These are phyloP conservation scores for Phytopythium chamaehyphon DNA, from an alignment of 352 stramenopile genomes.

Conservation along the genomic window DNA sequence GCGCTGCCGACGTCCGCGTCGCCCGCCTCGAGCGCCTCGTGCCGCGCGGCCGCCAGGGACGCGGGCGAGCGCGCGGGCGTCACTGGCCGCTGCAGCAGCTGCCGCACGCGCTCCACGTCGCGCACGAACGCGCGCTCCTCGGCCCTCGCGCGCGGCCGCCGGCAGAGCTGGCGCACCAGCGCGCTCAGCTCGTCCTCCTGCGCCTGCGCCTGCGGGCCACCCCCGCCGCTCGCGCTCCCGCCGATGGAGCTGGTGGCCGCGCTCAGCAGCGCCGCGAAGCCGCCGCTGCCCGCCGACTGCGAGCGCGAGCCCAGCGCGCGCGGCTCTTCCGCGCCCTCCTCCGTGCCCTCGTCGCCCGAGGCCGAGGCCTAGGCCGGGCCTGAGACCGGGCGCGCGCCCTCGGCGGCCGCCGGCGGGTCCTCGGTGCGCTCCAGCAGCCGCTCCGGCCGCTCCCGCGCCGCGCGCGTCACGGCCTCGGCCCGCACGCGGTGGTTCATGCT, in stretches of 20 bases:
- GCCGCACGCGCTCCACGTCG: constrained; percentile 62
- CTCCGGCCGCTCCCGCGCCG: not conserved
- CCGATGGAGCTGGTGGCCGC: constrained; percentile 2
- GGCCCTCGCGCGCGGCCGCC: constrained; percentile 51
- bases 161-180: constrained; percentile 57
- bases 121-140: constrained; percentile 66
- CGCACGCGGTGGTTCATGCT: not conserved
- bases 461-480: not conserved
- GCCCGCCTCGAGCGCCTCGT: too few species aligned
- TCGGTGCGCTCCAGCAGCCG: not conserved
- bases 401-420: not conserved
- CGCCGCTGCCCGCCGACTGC: constrained; percentile 2
- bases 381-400: too few species aligned
- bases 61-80: not conserved
- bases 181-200: constrained; percentile 48
- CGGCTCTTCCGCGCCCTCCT: not conserved
- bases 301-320: constrained; percentile 1
- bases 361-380: too few species aligned
- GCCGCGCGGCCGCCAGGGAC: too few species aligned
- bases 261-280: constrained; percentile 4
- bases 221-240: not conserved
- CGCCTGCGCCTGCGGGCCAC: not conserved
- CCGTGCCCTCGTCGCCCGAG: too few species aligned
- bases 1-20: constrained; percentile 22
- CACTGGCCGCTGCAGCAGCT: constrained; percentile 18